phyloP scores from a whole-genome alignment of 108 stramenopile species.

The Skeletonema costatum region DNA sequence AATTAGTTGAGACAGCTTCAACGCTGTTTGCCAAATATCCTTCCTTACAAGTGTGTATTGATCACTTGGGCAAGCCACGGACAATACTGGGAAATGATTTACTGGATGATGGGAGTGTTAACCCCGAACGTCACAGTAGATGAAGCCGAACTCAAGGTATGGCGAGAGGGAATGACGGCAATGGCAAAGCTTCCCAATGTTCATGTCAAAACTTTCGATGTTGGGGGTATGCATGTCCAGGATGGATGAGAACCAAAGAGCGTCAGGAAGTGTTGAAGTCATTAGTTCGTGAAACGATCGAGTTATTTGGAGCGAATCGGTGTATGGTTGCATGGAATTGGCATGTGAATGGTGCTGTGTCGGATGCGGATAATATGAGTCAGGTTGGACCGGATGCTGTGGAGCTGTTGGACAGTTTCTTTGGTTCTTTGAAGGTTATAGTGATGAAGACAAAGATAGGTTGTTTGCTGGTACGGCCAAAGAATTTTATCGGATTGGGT shows the following conservation, averaged over 20 bases:
- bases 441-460: slow-evolving; percentile 49
- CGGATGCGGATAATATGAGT: slow-evolving; percentile 59
- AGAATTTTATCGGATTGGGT: slow-evolving; percentile 51
- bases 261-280: slow-evolving; percentile 43
- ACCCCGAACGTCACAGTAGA: slow-evolving; percentile 32
- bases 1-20: slow-evolving; percentile 66
- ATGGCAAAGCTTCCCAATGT: slow-evolving; percentile 72
- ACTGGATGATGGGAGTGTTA: slow-evolving; percentile 27
- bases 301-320: slow-evolving; percentile 64
- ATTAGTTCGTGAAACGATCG: slow-evolving; percentile 64
- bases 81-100: slow-evolving; percentile 48
- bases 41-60: slow-evolving; percentile 58
- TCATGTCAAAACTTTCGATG: slow-evolving; percentile 80
- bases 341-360: slow-evolving; percentile 62
- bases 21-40: slow-evolving; percentile 56
- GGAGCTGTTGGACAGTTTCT: slow-evolving; percentile 49
- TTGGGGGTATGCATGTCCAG: slow-evolving; percentile 81
- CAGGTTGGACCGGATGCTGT: slow-evolving; percentile 64
- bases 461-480: slow-evolving; percentile 66
- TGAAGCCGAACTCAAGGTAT: slow-evolving; percentile 53
- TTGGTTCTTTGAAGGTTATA: slow-evolving; percentile 58
- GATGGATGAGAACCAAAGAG: slow-evolving; percentile 61
- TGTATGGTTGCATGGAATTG: slow-evolving; percentile 85
- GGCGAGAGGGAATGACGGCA: slow-evolving; percentile 70
- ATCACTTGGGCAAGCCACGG: slow-evolving; percentile 79